These are phyloP conservation scores for Cordyceps farinosa DNA, from an alignment of 2,329 filamentous ascomycete genomes.

Conservation along the genomic window DNA sequence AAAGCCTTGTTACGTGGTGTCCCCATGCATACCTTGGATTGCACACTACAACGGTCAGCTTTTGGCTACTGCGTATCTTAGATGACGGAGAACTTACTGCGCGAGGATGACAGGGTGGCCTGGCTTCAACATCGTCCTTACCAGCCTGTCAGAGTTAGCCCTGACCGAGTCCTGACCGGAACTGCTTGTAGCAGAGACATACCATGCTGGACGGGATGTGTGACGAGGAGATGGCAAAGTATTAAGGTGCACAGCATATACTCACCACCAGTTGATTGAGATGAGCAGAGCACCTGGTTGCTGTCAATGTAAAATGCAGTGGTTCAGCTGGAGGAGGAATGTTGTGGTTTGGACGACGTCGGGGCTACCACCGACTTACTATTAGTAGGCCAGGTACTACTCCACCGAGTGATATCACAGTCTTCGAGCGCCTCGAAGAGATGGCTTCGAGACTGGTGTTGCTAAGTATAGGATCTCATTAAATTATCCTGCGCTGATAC, in stretches of 20 bases:
- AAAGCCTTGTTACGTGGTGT: neutral
- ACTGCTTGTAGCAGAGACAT: neutral
- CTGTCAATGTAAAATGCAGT: neutral
- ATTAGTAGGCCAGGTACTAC: neutral
- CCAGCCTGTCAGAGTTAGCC: slow-evolving; percentile 31
- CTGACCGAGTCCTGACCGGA: neutral
- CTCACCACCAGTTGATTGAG: neutral
- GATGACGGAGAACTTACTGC: slow-evolving; percentile 56
- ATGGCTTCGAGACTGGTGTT: no score
- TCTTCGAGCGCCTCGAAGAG: no score
- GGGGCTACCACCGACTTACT: neutral
- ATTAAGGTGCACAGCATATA: neutral
- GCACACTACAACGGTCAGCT: slow-evolving; percentile 60
- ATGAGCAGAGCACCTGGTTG: neutral
- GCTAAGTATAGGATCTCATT: neutral
- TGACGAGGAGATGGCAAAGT: neutral
- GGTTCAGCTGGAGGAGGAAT: neutral
- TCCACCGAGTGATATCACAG: neutral
- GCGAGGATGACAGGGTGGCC: slow-evolving; percentile 80
- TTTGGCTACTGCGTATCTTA: neutral
- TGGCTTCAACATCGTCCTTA: slow-evolving; percentile 67
- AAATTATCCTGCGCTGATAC: neutral
- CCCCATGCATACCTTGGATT: slow-evolving; percentile 66
- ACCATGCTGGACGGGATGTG: neutral
- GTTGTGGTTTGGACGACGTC: neutral